Evolutionary conservation across 2,329 filamentous ascomycete genomes (phyloP).

Genomic region (Fusarium anguioides): DNA sequence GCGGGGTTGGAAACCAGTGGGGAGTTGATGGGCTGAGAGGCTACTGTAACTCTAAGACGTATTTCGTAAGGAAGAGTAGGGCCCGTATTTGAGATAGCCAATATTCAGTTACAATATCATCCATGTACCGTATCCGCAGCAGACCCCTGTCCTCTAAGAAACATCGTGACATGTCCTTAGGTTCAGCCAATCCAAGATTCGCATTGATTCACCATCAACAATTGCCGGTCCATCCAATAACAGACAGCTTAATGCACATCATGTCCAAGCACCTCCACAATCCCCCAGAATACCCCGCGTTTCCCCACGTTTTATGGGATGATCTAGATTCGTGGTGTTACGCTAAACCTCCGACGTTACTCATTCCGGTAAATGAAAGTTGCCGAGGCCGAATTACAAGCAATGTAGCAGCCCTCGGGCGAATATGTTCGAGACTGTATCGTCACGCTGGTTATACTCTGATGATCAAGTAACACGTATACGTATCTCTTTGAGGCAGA

Average conservation of each 20-base stretch:
- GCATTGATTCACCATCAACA: not conserved
- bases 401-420: not conserved
- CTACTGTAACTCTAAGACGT: conserved; percentile 17
- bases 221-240: not conserved
- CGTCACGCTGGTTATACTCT: not conserved
- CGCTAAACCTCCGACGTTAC: too few species aligned
- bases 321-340: too few species aligned
- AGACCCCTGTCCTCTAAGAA: too few species aligned
- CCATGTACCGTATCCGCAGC: too few species aligned
- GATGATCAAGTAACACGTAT: too few species aligned
- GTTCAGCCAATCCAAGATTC: not conserved
- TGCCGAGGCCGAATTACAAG: conserved; percentile 3
- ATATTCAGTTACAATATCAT: too few species aligned
- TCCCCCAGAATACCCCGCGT: not conserved
- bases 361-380: not conserved
- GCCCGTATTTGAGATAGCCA: too few species aligned
- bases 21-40: conserved; percentile 14
- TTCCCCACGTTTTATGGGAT: not conserved
- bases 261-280: not conserved
- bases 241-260: not conserved
- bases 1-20: conserved; percentile 16
- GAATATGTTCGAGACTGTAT: not conserved
- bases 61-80: not conserved
- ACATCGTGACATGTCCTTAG: too few species aligned
- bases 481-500: too few species aligned